A percentile compares a stretch with the other conserved stretches of the same genome.
Conservation (phyloP, 768 basidiomycete species). For the Rubroboletus satanas region DNA sequence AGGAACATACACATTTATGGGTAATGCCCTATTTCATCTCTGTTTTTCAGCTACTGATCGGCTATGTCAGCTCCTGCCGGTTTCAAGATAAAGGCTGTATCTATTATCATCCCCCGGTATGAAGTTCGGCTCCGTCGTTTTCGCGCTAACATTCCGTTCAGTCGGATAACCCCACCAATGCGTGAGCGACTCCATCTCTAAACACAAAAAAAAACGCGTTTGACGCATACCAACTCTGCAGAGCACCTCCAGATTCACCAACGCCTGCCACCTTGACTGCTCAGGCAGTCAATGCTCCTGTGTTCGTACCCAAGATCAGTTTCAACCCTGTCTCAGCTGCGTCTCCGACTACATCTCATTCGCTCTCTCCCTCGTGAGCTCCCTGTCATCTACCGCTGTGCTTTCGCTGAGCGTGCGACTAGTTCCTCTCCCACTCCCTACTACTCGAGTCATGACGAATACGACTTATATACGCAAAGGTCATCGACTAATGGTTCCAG, state of each 20-base stretch:
- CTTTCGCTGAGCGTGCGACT: conserved; percentile 8
- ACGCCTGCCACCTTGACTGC: conserved; percentile 43
- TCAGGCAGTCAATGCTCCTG: conserved; percentile 76
- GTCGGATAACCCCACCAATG: conserved; percentile 20
- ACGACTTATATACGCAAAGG: conserved; percentile 30
- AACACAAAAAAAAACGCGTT: neutral
- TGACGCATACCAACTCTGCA: conserved; percentile 16
- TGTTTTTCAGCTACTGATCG: neutral
- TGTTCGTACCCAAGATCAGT: conserved; percentile 71
- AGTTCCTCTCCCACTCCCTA: conserved; percentile 30
- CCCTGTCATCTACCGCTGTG: neutral
- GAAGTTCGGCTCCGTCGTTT: conserved; percentile 4
- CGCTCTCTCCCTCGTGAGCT: conserved; percentile 30
- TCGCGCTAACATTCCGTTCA: conserved; percentile 17
- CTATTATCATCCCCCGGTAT: conserved; percentile 75
- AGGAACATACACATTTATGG: conserved; percentile 91
- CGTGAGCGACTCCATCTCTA: conserved; percentile 20
- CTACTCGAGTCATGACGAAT: conserved; percentile 35
- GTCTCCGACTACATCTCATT: conserved; percentile 22
- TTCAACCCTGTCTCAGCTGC: conserved; percentile 39
- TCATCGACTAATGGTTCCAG: conserved; percentile 2
- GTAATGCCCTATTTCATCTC: conserved; percentile 38
- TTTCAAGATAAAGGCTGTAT: conserved; percentile 83
- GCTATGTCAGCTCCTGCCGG: conserved; percentile 62
- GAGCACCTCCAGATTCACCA: conserved; percentile 45